Evolutionary conservation across 495 filamentous ascomycete genomes (phyloP).

Genomic region (Neurospora sp.): DNA sequence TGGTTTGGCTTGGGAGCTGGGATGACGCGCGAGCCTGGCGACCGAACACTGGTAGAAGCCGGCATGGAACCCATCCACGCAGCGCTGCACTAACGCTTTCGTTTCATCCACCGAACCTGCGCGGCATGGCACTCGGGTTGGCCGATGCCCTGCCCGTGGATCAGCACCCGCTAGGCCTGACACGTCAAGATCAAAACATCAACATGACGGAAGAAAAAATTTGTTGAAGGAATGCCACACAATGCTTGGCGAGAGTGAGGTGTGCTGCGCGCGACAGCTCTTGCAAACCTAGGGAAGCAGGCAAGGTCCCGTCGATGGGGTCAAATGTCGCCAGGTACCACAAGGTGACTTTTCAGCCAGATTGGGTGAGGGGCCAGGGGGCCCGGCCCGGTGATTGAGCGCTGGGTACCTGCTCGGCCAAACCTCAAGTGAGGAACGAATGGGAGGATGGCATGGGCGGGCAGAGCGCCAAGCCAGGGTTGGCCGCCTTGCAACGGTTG

Average conservation of each 20-base stretch:
- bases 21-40: neutral
- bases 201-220: neutral
- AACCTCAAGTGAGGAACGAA: neutral
- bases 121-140: neutral
- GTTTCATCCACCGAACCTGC: neutral
- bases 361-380: neutral
- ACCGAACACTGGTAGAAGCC: neutral
- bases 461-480: constrained; percentile 11
- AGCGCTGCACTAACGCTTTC: neutral
- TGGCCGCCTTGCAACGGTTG: neutral
- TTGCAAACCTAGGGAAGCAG: neutral
- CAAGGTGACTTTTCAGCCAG: neutral
- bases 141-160: neutral
- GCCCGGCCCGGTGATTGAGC: too few species aligned
- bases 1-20: neutral
- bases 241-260: neutral
- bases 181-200: neutral
- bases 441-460: neutral
- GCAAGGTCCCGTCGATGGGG: neutral
- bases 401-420: neutral
- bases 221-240: neutral
- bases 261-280: neutral
- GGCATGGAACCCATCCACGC: neutral
- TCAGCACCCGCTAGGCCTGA: neutral
- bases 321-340: neutral